Base-by-base conservation (phyloP, 164 flowering plant genomes). In the Umbellularia californica region DNA sequence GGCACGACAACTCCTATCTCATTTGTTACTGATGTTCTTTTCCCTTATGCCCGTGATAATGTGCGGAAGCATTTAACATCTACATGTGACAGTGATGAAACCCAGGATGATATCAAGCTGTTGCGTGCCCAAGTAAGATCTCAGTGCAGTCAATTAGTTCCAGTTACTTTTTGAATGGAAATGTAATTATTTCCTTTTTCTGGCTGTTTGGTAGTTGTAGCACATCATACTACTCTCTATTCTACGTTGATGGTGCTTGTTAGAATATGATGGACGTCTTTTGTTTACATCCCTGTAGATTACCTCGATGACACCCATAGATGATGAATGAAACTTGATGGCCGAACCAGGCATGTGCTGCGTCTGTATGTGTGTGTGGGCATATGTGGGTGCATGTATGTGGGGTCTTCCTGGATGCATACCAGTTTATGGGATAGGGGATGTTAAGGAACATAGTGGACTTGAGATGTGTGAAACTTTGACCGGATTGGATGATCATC, bases 1-100 rank as follows among this genome's bases (percentile, higher is more conserved):
- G 99, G 99, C 72, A 96, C 99, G 6, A 91, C 98, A 2, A 94
- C 98, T 52, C 99, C 98, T 3, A 96, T 94, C 79, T 86, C 97
- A 76, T 96, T 96, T 82, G 98, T 94, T 58, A 82, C 88, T 22
- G 98, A 94, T 72, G 93, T 94, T 80, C 96, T 96, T 75, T 94
- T 96, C 75, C 99, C 99, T 5, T 96, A 91, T 84, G 99, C 98
- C 64, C 96, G 92, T 70, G 87, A 91, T 30, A 94, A 87, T 80
- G 98, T 92, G 73, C 86, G 90, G 69, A 94, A 83, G 80, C 97
- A 96, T 84, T 85, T 96, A 76, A 81, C 74, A 75, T 83, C 84
- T 35, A 92, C 98, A 65, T 94, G 88, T 79, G 91, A 88, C 19
- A 79, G 90, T 71, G 83, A 86, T 63, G 98, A 96, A 82, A 96